Percentiles rank a stretch among this genome's conserved stretches.
These are phyloP conservation scores for Moringa oleifera DNA, from an alignment of 345 rosid species.

Conservation along the genomic window DNA sequence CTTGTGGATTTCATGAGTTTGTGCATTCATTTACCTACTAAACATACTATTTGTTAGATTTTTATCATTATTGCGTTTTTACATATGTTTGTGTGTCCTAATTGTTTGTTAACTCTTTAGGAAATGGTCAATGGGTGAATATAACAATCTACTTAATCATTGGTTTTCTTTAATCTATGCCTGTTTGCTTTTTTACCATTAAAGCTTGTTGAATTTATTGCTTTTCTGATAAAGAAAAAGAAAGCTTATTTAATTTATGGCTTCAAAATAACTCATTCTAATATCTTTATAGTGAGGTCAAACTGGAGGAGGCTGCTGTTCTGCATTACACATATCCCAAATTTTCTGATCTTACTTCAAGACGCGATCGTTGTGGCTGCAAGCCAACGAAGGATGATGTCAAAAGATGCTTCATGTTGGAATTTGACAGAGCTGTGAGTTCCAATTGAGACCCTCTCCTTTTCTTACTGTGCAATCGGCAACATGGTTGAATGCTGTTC, in stretches of 20 bases:
- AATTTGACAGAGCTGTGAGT: constrained; percentile 94
- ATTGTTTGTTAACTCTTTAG: no score
- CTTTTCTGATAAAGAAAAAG: no score
- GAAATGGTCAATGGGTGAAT: background rate
- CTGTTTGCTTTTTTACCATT: no score
- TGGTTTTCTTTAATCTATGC: no score
- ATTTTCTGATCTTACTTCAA: constrained; percentile 93
- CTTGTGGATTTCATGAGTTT: no score
- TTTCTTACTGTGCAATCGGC: no score
- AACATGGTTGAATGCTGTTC: no score
- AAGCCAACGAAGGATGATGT: constrained; percentile 94
- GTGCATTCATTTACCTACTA: no score
- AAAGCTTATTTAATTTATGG: background rate
- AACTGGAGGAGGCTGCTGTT: constrained; percentile 84
- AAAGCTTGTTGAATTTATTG: no score
- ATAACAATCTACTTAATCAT: no score
- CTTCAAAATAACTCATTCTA: constrained; percentile 4
- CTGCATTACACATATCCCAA: constrained; percentile 86
- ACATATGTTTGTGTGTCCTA: no score
- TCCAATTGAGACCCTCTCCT: background rate
- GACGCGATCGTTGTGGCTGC: constrained; percentile 98
- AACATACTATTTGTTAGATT: background rate
- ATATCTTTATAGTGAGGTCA: constrained; percentile 53
- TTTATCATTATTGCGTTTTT: no score
- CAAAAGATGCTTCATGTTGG: constrained; percentile 97